Conservation (phyloP, 2,329 filamentous ascomycete species). For the Colletotrichum spinosum region DNA sequence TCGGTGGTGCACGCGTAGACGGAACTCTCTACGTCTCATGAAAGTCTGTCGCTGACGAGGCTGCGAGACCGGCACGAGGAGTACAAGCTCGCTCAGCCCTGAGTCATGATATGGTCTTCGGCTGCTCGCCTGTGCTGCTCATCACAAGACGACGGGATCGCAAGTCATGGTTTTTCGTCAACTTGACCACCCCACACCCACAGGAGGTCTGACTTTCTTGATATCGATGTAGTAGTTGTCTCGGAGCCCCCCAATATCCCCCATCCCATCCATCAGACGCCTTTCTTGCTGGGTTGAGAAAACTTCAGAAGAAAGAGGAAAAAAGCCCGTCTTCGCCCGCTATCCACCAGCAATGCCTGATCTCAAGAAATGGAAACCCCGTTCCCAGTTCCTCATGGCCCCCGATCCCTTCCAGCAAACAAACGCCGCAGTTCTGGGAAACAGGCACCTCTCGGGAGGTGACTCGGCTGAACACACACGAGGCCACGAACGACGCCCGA, state of each 20-base stretch:
- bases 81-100: too few relatives aligned
- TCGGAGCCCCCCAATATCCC: not conserved
- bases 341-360: constrained; percentile 3
- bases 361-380: constrained; percentile 9
- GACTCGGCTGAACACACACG: too few relatives aligned
- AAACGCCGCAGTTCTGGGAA: too few relatives aligned
- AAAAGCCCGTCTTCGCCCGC: constrained; percentile 7
- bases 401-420: too few relatives aligned
- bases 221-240: constrained; percentile 31
- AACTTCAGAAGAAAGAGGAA: constrained; percentile 6
- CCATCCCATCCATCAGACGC: constrained; percentile 19
- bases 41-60: too few relatives aligned
- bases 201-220: constrained; percentile 17
- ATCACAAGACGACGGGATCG: not conserved
- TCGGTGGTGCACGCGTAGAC: too few relatives aligned
- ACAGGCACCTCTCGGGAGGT: too few relatives aligned
- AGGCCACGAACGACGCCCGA: too few relatives aligned
- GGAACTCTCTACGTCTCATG: too few relatives aligned
- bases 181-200: constrained; percentile 3
- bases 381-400: not conserved
- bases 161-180: not conserved
- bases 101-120: too few relatives aligned
- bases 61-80: too few relatives aligned
- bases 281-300: constrained; percentile 30
- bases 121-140: too few relatives aligned